These are phyloP conservation scores for Zygoascus flipseniorum DNA, from an alignment of 805 yeast species.

Conservation along the genomic window DNA sequence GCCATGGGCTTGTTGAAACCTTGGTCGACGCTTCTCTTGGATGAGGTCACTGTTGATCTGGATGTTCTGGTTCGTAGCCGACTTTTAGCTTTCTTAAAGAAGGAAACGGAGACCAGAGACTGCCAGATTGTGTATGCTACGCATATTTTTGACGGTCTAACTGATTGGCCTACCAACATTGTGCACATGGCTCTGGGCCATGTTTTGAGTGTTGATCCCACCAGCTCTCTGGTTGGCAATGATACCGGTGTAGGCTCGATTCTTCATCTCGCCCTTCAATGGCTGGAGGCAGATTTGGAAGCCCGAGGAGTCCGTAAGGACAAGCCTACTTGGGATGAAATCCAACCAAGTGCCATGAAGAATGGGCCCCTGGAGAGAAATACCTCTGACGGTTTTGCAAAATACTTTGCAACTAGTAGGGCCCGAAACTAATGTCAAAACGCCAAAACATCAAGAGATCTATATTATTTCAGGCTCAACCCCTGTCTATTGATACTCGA, in stretches of 20 bases:
- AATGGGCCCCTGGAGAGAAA: constrained; percentile 15
- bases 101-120: constrained; percentile 62
- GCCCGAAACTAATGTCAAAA: constrained; percentile 10
- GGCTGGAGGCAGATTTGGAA: constrained; percentile 33
- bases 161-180: constrained; percentile 80
- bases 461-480: too few relatives aligned
- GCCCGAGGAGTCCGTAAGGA: constrained; percentile 49
- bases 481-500: too few relatives aligned
- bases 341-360: constrained; percentile 24
- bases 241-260: constrained; percentile 9
- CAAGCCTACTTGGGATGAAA: constrained; percentile 50
- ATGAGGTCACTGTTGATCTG: constrained; percentile 94
- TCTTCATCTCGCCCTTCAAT: constrained; percentile 29
- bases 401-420: constrained; percentile 25
- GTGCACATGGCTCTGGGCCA: constrained; percentile 69
- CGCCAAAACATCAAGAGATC: too few relatives aligned
- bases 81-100: constrained; percentile 56
- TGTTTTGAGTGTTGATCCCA: constrained; percentile 26
- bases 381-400: constrained; percentile 22
- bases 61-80: constrained; percentile 85
- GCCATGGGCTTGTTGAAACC: constrained; percentile 90
- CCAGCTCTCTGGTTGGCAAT: background rate
- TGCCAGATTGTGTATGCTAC: constrained; percentile 83
- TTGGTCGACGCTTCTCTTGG: constrained; percentile 80
- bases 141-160: constrained; percentile 92